These are phyloP conservation scores for Xylaria sp. DNA, from an alignment of 2,329 filamentous ascomycete species.

Conservation along the genomic window DNA sequence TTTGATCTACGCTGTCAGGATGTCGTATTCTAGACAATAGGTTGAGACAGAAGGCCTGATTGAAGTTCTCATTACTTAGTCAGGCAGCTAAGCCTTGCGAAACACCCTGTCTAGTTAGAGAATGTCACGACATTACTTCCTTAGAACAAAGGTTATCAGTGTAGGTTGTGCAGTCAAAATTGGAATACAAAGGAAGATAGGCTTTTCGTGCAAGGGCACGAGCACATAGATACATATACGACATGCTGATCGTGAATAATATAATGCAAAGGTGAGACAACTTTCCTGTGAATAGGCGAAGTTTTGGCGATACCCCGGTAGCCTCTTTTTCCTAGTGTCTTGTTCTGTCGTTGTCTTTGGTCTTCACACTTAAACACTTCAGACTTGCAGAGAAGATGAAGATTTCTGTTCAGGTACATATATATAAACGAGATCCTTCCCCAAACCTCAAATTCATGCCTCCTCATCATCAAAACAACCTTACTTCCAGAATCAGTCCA, in stretches of 20 bases:
- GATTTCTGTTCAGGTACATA: not conserved
- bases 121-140: no score
- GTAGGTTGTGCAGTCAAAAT: no score
- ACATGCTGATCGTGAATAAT: no score
- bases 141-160: no score
- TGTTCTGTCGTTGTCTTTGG: not conserved
- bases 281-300: no score
- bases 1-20: not conserved
- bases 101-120: not conserved
- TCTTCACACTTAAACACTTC: not conserved
- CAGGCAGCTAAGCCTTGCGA: not conserved
- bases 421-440: not conserved
- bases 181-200: no score
- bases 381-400: not conserved
- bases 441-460: not conserved
- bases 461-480: not conserved
- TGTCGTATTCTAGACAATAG: not conserved
- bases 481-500: not conserved
- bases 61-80: not conserved
- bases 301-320: not conserved
- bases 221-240: no score
- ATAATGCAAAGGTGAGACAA: no score
- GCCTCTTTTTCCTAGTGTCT: not conserved
- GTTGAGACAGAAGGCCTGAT: not conserved
- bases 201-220: no score